Base-by-base conservation (phyloP, 169 alveolate genomes). In the Cryptosporidium sp. region DNA sequence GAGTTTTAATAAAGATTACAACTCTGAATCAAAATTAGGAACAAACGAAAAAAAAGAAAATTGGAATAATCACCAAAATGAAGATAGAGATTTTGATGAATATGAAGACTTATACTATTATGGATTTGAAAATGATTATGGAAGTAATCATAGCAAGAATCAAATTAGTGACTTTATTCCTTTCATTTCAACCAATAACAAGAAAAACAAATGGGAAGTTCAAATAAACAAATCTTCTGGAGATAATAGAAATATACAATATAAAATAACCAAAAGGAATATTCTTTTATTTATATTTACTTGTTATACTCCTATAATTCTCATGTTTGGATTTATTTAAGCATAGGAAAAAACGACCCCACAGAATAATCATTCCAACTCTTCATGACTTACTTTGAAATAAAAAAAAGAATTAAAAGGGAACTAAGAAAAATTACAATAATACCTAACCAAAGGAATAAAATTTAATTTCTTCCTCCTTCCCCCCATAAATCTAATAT, bases 111-210 rank as follows among this genome's bases (percentile, higher is more conserved):
- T 33, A 35, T 65, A 33, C 21, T 65, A 65, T 8, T 65, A 65
- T 37, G 72, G 72, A 16, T 65, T 65, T 14, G 72, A 65, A 37
- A 37, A 35, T 29, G 48, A 65, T 18, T 10, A 65, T n/a, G 48
- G 23, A 18, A 8, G 33, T 53, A 65, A 37, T 18, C 29, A 14
- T 23, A 56, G 37, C 12, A 56, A 56, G 23, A 56, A 6, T 29
- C 67, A 56, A 56, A 56, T 56, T 29, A 56, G 67, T 21, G 67
- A 56, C 35, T 56, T 56, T 56, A 56, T 56, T 26, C 67, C 67
- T 10, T 56, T 56, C 35, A 56, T 56, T 26, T 56, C 67, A n/a
- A 9, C 67, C 14, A 56, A 56, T 8, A 56, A 56, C 67, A 56
- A 56, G 7, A 56, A 56, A 0, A 26, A 56, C 37, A 56, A 56